These are phyloP conservation scores for Mortierella sp. DNA, from an alignment of 371 early-diverging fungal genomes.

Conservation along the genomic window DNA sequence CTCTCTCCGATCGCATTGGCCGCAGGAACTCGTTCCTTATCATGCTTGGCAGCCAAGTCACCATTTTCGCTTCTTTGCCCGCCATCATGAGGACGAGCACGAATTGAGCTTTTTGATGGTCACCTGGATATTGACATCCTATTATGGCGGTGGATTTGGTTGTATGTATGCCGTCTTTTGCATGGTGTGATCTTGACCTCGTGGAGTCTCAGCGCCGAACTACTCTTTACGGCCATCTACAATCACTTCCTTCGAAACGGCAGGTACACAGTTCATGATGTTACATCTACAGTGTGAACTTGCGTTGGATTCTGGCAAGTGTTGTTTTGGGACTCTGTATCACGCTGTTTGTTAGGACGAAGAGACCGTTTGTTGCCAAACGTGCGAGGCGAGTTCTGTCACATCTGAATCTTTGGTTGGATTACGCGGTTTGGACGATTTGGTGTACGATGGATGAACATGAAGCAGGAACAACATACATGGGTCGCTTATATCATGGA, in stretches of 20 bases:
- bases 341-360: constrained; percentile 62
- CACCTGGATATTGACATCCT: constrained; percentile 61
- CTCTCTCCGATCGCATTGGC: constrained; percentile 67
- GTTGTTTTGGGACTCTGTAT: constrained; percentile 59
- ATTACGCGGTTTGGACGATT: constrained; percentile 44
- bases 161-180: constrained; percentile 74
- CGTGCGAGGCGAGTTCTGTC: constrained; percentile 60
- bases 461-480: constrained; percentile 17
- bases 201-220: constrained; percentile 72
- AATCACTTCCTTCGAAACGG: constrained; percentile 56
- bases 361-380: constrained; percentile 65
- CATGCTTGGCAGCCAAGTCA: constrained; percentile 58
- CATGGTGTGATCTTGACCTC: constrained; percentile 69
- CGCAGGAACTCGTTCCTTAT: constrained; percentile 68
- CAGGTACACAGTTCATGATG: constrained; percentile 54
- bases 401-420: constrained; percentile 56
- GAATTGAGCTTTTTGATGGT: constrained; percentile 62
- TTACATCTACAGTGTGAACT: constrained; percentile 61
- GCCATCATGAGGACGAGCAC: constrained; percentile 52
- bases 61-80: constrained; percentile 60
- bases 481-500: constrained; percentile 29
- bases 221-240: constrained; percentile 70
- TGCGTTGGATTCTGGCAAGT: constrained; percentile 68
- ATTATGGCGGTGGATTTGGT: constrained; percentile 74
- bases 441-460: constrained; percentile 31